Conservation (phyloP, 2,329 filamentous ascomycete genomes). For the Exserohilum turcica region DNA sequence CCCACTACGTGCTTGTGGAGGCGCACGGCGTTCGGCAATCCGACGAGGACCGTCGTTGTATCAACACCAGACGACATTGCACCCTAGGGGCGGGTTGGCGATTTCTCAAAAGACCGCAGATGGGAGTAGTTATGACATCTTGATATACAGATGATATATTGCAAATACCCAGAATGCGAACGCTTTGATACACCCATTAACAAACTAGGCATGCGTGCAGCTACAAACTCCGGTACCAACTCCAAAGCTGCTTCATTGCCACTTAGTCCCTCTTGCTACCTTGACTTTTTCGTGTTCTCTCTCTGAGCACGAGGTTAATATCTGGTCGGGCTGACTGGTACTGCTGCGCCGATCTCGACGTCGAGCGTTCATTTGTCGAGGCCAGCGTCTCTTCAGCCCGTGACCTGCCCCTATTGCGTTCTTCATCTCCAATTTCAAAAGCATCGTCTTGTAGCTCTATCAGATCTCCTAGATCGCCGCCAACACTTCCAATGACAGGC, state of each 20-base stretch:
- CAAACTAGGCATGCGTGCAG: slow-evolving; percentile 8
- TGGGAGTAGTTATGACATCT: not conserved
- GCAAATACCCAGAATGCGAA: slow-evolving; percentile 15
- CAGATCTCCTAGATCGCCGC: slow-evolving; percentile 63
- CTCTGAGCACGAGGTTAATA: slow-evolving; percentile 37
- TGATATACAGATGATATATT: slow-evolving; percentile 5
- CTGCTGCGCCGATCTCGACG: slow-evolving; percentile 22
- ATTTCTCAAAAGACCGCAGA: not conserved
- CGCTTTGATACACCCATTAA: slow-evolving; percentile 14
- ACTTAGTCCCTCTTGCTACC: slow-evolving; percentile 39
- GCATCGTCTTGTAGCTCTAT: slow-evolving; percentile 72
- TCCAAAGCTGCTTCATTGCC: slow-evolving; percentile 3
- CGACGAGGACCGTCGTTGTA: not conserved
- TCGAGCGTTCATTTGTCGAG: slow-evolving; percentile 24
- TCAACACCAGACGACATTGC: not conserved
- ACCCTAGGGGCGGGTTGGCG: not conserved
- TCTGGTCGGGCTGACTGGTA: slow-evolving; percentile 41
- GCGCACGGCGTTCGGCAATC: slow-evolving; percentile 10
- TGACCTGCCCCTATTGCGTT: slow-evolving; percentile 35
- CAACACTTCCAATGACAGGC: slow-evolving; percentile 48
- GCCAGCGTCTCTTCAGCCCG: slow-evolving; percentile 20
- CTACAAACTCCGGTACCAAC: slow-evolving; percentile 12
- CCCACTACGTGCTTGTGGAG: slow-evolving; percentile 1
- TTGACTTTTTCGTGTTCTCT: slow-evolving; percentile 32
- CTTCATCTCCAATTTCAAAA: slow-evolving; percentile 49